phyloP scores from a whole-genome alignment of 2,329 filamentous ascomycete species.

The Aotearoamyces nothofagi region DNA sequence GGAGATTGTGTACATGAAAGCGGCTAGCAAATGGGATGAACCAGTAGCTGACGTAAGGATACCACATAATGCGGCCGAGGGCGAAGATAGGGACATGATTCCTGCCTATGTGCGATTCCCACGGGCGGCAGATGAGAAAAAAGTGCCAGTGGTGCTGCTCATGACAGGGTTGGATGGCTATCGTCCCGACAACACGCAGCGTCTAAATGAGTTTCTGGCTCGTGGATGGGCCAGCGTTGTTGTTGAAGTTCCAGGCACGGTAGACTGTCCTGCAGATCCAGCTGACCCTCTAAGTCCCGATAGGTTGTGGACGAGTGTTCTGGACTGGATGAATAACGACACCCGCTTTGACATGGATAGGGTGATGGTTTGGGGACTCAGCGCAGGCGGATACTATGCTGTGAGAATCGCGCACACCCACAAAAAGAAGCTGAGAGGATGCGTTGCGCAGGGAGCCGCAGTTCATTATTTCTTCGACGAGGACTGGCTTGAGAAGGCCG shows the following conservation, averaged over 20 bases:
- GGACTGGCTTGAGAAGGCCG: constrained; percentile 44
- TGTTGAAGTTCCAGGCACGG: constrained; percentile 50
- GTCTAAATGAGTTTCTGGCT: constrained; percentile 43
- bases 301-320: constrained; percentile 43
- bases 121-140: constrained; percentile 21
- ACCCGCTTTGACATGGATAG: constrained; percentile 37
- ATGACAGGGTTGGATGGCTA: constrained; percentile 50
- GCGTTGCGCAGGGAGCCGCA: constrained; percentile 47
- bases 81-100: constrained; percentile 37
- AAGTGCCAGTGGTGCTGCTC: constrained; percentile 34
- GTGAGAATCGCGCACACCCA: constrained; percentile 56
- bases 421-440: constrained; percentile 32
- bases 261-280: constrained; percentile 49
- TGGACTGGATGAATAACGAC: constrained; percentile 40
- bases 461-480: constrained; percentile 43
- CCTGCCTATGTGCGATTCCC: constrained; percentile 53
- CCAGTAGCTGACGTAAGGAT: constrained; percentile 47
- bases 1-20: constrained; percentile 47
- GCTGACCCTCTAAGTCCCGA: constrained; percentile 43
- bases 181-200: constrained; percentile 43
- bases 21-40: constrained; percentile 33
- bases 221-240: constrained; percentile 49
- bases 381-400: constrained; percentile 53
- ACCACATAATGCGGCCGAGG: constrained; percentile 34
- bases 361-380: constrained; percentile 49